Base-by-base conservation (phyloP, 371 early-diverging fungal species). In the Cladochytrium tenue region DNA sequence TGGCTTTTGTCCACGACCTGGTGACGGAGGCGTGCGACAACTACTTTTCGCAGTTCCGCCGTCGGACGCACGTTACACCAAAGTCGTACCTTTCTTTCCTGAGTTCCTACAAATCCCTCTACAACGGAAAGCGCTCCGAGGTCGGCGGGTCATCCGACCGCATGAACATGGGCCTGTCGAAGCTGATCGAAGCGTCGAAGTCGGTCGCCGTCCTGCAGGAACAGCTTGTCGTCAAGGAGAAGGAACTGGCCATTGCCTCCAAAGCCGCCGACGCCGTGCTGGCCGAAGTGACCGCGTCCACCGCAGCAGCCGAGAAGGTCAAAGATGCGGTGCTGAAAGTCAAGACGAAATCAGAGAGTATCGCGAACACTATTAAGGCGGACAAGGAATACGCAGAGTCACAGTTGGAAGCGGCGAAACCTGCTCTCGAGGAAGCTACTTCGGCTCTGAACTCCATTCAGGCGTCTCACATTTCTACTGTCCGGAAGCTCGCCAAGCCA, bases 401-500 rank as follows among this genome's bases (percentile, higher is more conserved):
- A 1, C 80, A 87, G 71, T 68, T 87, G 7, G 86, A 83, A 58
- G 87, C 87, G 1, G 87, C 87, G 3, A 81, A 84, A 68, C 87
- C 87, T 3, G 87, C 87, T 26, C 67, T 87, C 3, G 87, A 85
- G 52, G 83, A 84, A 69, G 87, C 87, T 34, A 79, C 78, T 5
- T 74, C 69, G 53, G 87, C 87, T 2, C 64, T 87, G 56, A 87
- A 87, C 76, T 85, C 86, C 53, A 84, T 87, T 61, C 87, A 85
- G 67, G 83, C 87, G 2, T 74, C 86, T 2, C 87, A 87, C 62
- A 87, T 87, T 60, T 73, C 86, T 10, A 81, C 87, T 0, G 83
- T 87, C 17, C 76, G 86, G 55, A 87, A 87, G 69, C 79, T 87
- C 25, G 87, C 87, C 13, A 87, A 87, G 62, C 87, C 87, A 13